Percentiles rank a stretch among this genome's conserved stretches.
Conservation (phyloP, 805 yeast genomes). For the Pichia phayaonensis region DNA sequence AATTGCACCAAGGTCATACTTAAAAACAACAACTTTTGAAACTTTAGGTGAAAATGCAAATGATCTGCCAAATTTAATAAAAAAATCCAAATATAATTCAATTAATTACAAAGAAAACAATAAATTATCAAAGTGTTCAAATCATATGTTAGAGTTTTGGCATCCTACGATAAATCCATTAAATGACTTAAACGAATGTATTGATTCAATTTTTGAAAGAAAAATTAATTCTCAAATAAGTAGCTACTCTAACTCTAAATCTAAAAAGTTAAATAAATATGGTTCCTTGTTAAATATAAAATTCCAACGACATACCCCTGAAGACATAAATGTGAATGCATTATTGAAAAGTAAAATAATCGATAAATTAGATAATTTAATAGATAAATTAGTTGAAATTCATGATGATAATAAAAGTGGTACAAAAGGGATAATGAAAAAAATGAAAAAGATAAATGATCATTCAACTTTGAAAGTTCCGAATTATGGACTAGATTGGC, state of each 20-base stretch:
- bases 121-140: background rate
- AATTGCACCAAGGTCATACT: slow-evolving; percentile 3
- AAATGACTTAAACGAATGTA: slow-evolving; percentile 2
- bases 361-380: slow-evolving; percentile 14
- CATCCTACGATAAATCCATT: slow-evolving; percentile 4
- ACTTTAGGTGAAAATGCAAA: background rate
- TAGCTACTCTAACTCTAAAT: background rate
- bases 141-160: slow-evolving; percentile 8
- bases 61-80: background rate
- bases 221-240: slow-evolving; percentile 2
- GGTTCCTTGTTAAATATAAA: background rate
- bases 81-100: background rate
- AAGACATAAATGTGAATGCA: slow-evolving; percentile 11
- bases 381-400: slow-evolving; percentile 14
- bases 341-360: slow-evolving; percentile 11
- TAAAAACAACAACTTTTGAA: slow-evolving; percentile 1
- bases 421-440: background rate
- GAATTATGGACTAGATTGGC: slow-evolving; percentile 6
- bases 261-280: background rate
- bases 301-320: background rate
- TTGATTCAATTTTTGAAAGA: slow-evolving; percentile 10
- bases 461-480: background rate
- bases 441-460: background rate
- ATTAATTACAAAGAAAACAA: slow-evolving; percentile 3
- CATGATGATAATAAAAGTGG: background rate